Conservation (phyloP, 1,139 yeast genomes). For the Kodamaea arcana region DNA sequence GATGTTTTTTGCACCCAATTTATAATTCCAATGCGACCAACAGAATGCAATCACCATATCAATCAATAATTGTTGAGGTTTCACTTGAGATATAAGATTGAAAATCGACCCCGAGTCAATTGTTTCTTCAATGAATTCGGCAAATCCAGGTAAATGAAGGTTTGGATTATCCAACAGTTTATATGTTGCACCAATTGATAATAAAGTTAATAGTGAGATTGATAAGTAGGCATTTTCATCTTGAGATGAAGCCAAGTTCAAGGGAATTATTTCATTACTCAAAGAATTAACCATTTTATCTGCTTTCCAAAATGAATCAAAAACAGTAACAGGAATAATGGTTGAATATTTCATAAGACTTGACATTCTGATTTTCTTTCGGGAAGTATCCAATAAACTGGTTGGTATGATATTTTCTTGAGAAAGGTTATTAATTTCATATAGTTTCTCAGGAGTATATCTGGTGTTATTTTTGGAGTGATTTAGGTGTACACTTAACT, state of each 20-base stretch:
- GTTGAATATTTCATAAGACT: conserved; percentile 10
- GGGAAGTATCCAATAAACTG: background rate
- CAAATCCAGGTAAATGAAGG: conserved; percentile 29
- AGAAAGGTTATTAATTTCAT: conserved; percentile 2
- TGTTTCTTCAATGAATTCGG: conserved; percentile 30
- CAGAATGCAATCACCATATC: conserved; percentile 35
- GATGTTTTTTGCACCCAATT: background rate
- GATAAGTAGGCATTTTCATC: conserved; percentile 2
- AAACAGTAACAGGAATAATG: conserved; percentile 11
- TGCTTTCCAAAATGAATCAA: conserved; percentile 14
- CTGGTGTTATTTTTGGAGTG: background rate
- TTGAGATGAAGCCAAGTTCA: conserved; percentile 1
- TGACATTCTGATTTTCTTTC: conserved; percentile 10
- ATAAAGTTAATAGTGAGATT: conserved; percentile 11
- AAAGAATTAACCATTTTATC: conserved; percentile 12
- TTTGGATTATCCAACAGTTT: conserved; percentile 24
- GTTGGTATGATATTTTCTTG: background rate
- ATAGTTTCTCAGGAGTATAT: conserved; percentile 5
- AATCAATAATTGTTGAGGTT: conserved; percentile 17
- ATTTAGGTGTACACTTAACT: too few species aligned
- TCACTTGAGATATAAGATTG: conserved; percentile 15
- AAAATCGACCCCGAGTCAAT: conserved; percentile 28
- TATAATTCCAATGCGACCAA: conserved; percentile 34
- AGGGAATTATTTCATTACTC: conserved; percentile 4
- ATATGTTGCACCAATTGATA: conserved; percentile 20